These are phyloP conservation scores for Linnemannia exigua DNA, from an alignment of 192 early-diverging fungal species.

Conservation along the genomic window DNA sequence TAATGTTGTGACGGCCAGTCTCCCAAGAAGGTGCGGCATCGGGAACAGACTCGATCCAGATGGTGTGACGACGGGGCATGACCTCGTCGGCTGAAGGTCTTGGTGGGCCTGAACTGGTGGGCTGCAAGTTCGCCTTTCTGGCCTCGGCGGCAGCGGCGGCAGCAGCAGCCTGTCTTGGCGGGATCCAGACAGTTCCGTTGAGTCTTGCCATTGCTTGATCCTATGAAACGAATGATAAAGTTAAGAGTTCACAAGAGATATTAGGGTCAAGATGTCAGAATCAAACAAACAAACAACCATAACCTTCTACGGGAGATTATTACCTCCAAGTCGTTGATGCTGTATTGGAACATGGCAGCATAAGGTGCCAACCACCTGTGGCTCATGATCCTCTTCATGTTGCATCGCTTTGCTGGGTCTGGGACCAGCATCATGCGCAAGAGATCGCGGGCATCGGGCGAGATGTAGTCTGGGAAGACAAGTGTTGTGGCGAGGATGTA, in stretches of 20 bases:
- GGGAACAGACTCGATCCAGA: constrained; percentile 49
- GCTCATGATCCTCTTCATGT: constrained; percentile 81
- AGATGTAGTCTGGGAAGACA: constrained; percentile 91
- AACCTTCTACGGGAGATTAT: neutral
- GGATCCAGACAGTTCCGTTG: constrained; percentile 44
- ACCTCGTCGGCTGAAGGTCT: constrained; percentile 49
- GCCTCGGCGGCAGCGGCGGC: constrained; percentile 21
- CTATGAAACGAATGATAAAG: neutral
- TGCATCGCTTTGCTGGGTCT: constrained; percentile 84
- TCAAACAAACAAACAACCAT: neutral
- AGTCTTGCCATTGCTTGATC: constrained; percentile 51
- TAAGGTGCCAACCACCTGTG: constrained; percentile 77
- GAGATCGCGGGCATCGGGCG: constrained; percentile 82
- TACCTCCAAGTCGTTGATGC: constrained; percentile 56
- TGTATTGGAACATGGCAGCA: constrained; percentile 61
- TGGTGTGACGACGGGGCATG: constrained; percentile 53
- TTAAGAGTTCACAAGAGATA: neutral
- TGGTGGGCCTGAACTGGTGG: constrained; percentile 38
- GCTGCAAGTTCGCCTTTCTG: neutral
- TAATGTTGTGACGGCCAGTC: constrained; percentile 10
- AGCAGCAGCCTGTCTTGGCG: constrained; percentile 26
- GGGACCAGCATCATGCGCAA: constrained; percentile 93
- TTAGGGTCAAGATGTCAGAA: neutral
- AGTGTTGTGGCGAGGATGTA: constrained; percentile 86
- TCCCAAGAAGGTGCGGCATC: constrained; percentile 46